Evolutionary conservation across 2,329 filamentous ascomycete genomes (phyloP).

Genomic region (Diaporthe helianthi): DNA sequence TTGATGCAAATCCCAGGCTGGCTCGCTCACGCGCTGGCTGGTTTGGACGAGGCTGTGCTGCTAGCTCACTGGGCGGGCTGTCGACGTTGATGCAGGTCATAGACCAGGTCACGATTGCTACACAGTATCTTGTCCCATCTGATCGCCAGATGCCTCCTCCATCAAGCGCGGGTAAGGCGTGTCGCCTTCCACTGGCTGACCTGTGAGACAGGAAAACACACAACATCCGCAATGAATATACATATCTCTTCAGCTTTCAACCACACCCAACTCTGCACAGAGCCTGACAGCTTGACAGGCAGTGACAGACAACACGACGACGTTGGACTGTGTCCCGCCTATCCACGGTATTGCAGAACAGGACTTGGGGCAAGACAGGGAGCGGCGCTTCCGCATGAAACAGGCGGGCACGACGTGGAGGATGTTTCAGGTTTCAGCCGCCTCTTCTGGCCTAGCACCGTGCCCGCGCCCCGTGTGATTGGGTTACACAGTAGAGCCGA

Average conservation of each 20-base stretch:
- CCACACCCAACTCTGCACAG: neutral
- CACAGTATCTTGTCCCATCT: too few relatives aligned
- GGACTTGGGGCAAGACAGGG: neutral
- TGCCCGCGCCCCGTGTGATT: neutral
- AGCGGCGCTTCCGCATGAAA: conserved; percentile 17
- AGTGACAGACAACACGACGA: too few relatives aligned
- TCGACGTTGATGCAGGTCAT: neutral
- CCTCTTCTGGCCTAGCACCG: conserved; percentile 14
- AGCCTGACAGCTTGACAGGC: too few relatives aligned
- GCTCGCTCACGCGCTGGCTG: neutral
- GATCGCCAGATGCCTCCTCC: neutral
- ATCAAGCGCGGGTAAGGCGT: neutral
- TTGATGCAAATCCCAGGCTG: neutral
- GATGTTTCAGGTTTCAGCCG: conserved; percentile 28
- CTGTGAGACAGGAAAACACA: neutral
- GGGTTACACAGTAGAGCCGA: neutral
- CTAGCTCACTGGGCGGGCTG: neutral
- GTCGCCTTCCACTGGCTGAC: conserved; percentile 1
- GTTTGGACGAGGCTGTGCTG: conserved; percentile 9
- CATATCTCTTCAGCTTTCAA: neutral
- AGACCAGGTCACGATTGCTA: too few relatives aligned
- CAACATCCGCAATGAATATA: neutral
- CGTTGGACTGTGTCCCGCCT: conserved; percentile 8
- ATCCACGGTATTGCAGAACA: conserved; percentile 5
- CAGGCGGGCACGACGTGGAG: neutral